These are phyloP conservation scores for Penicillium sp. DNA, from an alignment of 2,329 filamentous ascomycete species.

Conservation along the genomic window DNA sequence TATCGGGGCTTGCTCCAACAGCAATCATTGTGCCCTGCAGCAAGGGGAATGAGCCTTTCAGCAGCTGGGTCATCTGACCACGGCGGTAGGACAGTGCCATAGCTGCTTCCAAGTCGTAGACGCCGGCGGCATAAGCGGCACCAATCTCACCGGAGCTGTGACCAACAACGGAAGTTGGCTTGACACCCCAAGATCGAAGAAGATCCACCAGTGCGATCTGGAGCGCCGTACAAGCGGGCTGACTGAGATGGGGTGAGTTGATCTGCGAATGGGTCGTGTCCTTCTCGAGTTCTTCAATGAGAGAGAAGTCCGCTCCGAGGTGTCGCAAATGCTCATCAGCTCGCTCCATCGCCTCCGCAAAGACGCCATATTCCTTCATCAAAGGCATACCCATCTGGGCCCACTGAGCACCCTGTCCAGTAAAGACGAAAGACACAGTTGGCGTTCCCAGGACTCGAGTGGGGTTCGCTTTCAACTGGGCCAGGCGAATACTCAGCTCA, in stretches of 20 bases:
- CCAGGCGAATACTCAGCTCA: slow-evolving; percentile 22
- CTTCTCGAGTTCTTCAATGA: slow-evolving; percentile 15
- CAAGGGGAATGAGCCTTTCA: slow-evolving; percentile 19
- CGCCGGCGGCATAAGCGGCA: slow-evolving; percentile 22
- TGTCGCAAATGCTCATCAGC: slow-evolving; percentile 15
- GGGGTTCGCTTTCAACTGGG: slow-evolving; percentile 24
- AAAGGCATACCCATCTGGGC: slow-evolving; percentile 24
- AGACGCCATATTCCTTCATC: slow-evolving; percentile 23
- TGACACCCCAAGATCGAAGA: slow-evolving; percentile 19
- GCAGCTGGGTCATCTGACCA: slow-evolving; percentile 19
- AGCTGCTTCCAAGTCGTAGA: slow-evolving; percentile 16
- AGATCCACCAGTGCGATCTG: slow-evolving; percentile 21
- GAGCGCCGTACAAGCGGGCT: slow-evolving; percentile 22
- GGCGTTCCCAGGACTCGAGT: slow-evolving; percentile 18
- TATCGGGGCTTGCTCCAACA: slow-evolving; percentile 21
- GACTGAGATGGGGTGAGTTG: slow-evolving; percentile 20
- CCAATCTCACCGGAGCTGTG: slow-evolving; percentile 26
- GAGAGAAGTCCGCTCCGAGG: slow-evolving; percentile 21
- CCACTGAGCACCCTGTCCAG: slow-evolving; percentile 26
- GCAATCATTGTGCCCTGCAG: slow-evolving; percentile 32
- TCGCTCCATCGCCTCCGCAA: slow-evolving; percentile 15
- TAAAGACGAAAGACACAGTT: slow-evolving; percentile 20
- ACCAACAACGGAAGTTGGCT: slow-evolving; percentile 18
- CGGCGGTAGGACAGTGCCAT: slow-evolving; percentile 25
- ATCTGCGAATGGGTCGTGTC: slow-evolving; percentile 12